Evolutionary conservation across 345 rosid genomes (phyloP).

Genomic region (Moricandia moricandioides): DNA sequence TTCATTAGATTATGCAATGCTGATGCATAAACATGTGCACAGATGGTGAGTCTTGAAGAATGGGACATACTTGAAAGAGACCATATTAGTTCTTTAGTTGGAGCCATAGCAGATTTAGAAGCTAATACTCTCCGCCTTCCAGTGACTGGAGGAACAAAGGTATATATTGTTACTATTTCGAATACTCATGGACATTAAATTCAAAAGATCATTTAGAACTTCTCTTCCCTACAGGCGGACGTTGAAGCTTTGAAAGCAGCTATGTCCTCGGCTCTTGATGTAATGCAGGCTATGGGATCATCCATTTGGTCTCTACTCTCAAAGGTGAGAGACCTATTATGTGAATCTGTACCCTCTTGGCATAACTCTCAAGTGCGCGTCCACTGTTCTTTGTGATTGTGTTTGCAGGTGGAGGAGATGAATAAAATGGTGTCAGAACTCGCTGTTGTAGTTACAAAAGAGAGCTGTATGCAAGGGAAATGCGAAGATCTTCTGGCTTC

Average conservation of each 20-base stretch:
- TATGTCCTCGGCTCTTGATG: constrained; percentile 83
- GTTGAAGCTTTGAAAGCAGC: constrained; percentile 69
- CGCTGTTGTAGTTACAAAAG: constrained; percentile 56
- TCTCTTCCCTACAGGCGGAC: constrained; percentile 58
- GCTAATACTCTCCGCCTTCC: constrained; percentile 92
- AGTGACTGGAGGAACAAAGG: constrained; percentile 80
- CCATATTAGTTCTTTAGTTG: constrained; percentile 68
- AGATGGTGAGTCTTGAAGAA: constrained; percentile 77
- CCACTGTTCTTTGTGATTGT: constrained; percentile 9
- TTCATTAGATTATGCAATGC: constrained; percentile 13
- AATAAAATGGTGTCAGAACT: constrained; percentile 66
- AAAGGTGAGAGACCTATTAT: constrained; percentile 54
- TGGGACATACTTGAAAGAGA: constrained; percentile 86
- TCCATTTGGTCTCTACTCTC: constrained; percentile 64
- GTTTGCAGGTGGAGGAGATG: constrained; percentile 64
- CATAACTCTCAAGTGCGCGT: not conserved
- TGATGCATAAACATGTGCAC: constrained; percentile 35
- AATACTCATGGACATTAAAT: not conserved
- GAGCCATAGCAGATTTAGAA: constrained; percentile 82
- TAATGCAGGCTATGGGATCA: constrained; percentile 88
- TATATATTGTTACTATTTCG: constrained; percentile 29
- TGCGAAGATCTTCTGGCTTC: constrained; percentile 74
- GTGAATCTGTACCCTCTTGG: not conserved
- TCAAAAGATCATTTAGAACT: constrained; percentile 14
- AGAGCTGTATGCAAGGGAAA: constrained; percentile 62